Percentiles rank a stretch among this genome's conserved stretches.
phyloP scores from a whole-genome alignment of 2,329 filamentous ascomycete species.

The Rhynchosporium secalis region DNA sequence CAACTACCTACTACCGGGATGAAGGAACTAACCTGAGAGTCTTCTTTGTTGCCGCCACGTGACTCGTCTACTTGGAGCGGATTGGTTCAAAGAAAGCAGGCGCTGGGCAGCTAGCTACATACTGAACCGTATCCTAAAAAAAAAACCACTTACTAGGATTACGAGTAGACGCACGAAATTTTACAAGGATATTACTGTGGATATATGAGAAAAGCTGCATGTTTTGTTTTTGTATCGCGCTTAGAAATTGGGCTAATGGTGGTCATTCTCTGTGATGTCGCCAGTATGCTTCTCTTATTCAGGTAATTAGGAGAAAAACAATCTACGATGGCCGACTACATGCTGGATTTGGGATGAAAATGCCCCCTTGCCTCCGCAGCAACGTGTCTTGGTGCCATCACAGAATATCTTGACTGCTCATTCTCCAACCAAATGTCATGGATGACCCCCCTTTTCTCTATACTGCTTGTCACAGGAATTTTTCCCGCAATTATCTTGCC shows the following conservation, averaged over 20 bases:
- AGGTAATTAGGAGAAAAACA: background rate
- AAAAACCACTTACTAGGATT: background rate
- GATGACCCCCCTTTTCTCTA: constrained; percentile 38
- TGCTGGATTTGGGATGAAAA: constrained; percentile 21
- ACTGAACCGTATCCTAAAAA: background rate
- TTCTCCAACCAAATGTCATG: constrained; percentile 42
- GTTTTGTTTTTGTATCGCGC: too few relatives aligned
- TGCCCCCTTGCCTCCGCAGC: constrained; percentile 36
- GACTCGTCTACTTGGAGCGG: background rate
- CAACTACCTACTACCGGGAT: background rate
- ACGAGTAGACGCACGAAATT: background rate
- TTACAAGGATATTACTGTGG: too few relatives aligned
- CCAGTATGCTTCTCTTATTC: background rate
- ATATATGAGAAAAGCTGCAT: too few relatives aligned
- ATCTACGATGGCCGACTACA: background rate
- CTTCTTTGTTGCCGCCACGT: background rate
- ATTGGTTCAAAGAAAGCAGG: background rate
- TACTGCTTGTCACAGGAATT: constrained; percentile 39
- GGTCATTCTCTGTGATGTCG: too few relatives aligned
- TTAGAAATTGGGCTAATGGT: background rate
- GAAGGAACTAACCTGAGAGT: background rate
- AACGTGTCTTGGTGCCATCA: constrained; percentile 42
- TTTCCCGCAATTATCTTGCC: constrained; percentile 39
- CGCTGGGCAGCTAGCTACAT: background rate
- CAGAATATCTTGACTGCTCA: constrained; percentile 40